Conservation (phyloP, 192 early-diverging fungal genomes). For the Dissophora globulifera region DNA sequence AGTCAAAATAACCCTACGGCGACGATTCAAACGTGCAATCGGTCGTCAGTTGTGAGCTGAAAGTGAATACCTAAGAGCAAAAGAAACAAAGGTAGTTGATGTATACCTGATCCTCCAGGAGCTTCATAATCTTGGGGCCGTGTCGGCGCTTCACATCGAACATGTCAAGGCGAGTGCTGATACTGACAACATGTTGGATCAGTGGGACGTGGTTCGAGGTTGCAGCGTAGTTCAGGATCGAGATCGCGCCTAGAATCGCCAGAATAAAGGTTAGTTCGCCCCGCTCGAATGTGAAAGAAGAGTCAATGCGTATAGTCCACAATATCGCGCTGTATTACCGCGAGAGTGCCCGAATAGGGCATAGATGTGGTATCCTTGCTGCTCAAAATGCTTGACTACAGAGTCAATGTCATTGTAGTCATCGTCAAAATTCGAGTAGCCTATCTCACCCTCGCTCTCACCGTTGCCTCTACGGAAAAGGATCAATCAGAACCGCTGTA, state of each 20-base stretch:
- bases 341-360: slow-evolving; percentile 40
- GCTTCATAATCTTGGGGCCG: slow-evolving; percentile 2
- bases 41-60: not conserved
- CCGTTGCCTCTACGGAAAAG: slow-evolving; percentile 24
- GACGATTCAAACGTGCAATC: no score
- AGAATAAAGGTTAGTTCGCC: no score
- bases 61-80: not conserved
- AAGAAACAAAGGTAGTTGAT: not conserved
- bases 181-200: slow-evolving; percentile 19
- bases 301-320: no score
- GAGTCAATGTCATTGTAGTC: slow-evolving; percentile 34
- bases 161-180: slow-evolving; percentile 21
- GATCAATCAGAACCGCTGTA: no score
- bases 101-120: slow-evolving; percentile 14
- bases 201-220: slow-evolving; percentile 16
- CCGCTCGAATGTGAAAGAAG: no score
- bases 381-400: slow-evolving; percentile 22
- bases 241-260: slow-evolving; percentile 28
- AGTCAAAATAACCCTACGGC: slow-evolving; percentile 19
- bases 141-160: slow-evolving; percentile 11
- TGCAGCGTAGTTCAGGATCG: slow-evolving; percentile 18
- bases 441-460: slow-evolving; percentile 39
- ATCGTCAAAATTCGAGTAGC: slow-evolving; percentile 27
- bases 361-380: slow-evolving; percentile 24
- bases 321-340: no score